These are phyloP conservation scores for Aurifilum marmelostoma DNA, from an alignment of 2,329 filamentous ascomycete species.

Conservation along the genomic window DNA sequence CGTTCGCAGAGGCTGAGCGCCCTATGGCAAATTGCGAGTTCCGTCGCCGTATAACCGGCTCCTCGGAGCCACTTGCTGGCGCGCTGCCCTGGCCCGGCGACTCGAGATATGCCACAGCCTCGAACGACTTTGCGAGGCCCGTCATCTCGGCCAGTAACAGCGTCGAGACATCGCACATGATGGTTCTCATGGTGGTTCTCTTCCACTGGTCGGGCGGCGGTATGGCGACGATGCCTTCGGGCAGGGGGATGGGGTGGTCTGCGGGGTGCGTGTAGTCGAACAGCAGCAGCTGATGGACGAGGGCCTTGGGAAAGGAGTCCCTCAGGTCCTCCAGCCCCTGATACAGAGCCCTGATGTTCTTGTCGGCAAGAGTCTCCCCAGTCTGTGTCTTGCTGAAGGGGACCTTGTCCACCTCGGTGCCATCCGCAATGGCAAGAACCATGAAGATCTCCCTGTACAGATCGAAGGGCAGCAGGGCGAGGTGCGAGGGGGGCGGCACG, in stretches of 20 bases:
- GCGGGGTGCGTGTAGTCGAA: slow-evolving; percentile 69
- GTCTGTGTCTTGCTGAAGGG: slow-evolving; percentile 60
- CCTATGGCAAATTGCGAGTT: slow-evolving; percentile 59
- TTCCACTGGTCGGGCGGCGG: slow-evolving; percentile 70
- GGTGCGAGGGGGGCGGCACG: slow-evolving; percentile 76
- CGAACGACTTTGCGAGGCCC: slow-evolving; percentile 71
- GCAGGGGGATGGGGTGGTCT: slow-evolving; percentile 56
- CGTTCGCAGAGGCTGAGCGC: slow-evolving; percentile 59
- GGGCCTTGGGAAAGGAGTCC: slow-evolving; percentile 73
- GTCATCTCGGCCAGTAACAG: slow-evolving; percentile 76
- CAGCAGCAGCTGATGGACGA: slow-evolving; percentile 77
- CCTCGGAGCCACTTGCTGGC: slow-evolving; percentile 48
- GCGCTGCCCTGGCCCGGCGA: slow-evolving; percentile 65
- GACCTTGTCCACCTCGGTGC: slow-evolving; percentile 64
- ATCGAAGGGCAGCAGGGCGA: slow-evolving; percentile 85
- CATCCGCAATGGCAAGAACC: slow-evolving; percentile 84
- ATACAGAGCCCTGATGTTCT: slow-evolving; percentile 61
- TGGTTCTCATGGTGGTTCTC: slow-evolving; percentile 78
- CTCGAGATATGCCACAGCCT: slow-evolving; percentile 74
- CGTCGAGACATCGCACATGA: slow-evolving; percentile 79
- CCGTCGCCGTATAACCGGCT: slow-evolving; percentile 49
- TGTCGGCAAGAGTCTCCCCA: slow-evolving; percentile 57
- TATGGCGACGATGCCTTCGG: slow-evolving; percentile 71
- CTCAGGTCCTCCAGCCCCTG: slow-evolving; percentile 72
- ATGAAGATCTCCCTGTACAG: slow-evolving; percentile 82